Evolutionary conservation across 371 early-diverging fungal genomes (phyloP), one percentile per base, ranked within the genome.

Genomic region (Mucor racemosus): DNA sequence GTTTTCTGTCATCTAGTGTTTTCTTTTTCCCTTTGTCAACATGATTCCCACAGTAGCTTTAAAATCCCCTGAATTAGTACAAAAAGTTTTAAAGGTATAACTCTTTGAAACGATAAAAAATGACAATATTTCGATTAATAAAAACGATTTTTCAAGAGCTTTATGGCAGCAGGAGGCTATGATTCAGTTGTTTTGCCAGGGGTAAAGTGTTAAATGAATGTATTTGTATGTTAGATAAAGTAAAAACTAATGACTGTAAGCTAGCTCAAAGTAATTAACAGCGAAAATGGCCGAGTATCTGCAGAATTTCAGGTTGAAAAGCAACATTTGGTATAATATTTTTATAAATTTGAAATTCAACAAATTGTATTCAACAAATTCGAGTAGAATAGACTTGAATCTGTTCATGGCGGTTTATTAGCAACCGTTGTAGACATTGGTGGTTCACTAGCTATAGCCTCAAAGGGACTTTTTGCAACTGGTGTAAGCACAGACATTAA

Each of bases 401-500:
- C 82, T n/a, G 80, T 85, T 6, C 89, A 89, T 71, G 89, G 89
- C 50, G 89, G 89, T 8, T 50, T 89, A 17, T 67, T 86, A 11
- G 84, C 87, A 15, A 84, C 89, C 0, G 79, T 84, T 55, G 85
- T 79, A 0, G 89, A 88, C 67, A 55, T 87, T 38, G 87, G 84
- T 31, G 89, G 89, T 3, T 89, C 89, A 0, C 68, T 89, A 36
- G 88, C 88, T 7, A 75, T 89, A 42, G 86, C 87, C 1, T 78
- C 86, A 11, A 86, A 84, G 53, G 81, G 87, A n/a, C 71, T 88
- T 57, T 80, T 74, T 58, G 79, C 84, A 10, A 89, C 89, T 9
- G 89, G 89, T 58, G 85, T 89, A 0, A 86, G 86, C 56, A 89
- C 89, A 17, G 89, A 88, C 76, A 74, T 87, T 63, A 87, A 87